These are phyloP conservation scores for Astragalus glycyphyllos DNA, from an alignment of 306 rosid genomes.

Conservation along the genomic window DNA sequence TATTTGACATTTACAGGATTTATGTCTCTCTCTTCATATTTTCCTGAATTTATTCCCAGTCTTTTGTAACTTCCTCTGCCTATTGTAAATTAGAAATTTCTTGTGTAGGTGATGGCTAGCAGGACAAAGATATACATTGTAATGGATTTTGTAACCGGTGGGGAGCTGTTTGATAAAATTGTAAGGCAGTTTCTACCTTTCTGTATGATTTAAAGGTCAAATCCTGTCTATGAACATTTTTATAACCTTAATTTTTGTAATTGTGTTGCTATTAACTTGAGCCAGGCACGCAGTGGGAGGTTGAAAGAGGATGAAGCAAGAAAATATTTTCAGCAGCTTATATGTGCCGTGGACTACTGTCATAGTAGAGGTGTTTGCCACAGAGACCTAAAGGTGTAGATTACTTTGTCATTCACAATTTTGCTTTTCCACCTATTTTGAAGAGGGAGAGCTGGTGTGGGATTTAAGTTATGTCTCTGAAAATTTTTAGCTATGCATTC, in stretches of 20 bases:
- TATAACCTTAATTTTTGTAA: slow-evolving; percentile 23
- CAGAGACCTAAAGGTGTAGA: slow-evolving; percentile 82
- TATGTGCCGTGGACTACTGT: slow-evolving; percentile 92
- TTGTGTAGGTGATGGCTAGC: slow-evolving; percentile 93
- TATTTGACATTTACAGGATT: slow-evolving; percentile 34
- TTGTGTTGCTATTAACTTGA: slow-evolving; percentile 31
- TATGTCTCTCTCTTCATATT: slow-evolving; percentile 37
- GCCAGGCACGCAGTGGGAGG: slow-evolving; percentile 83
- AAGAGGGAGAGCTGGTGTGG: neutral
- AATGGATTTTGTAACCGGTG: slow-evolving; percentile 91
- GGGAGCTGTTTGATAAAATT: slow-evolving; percentile 91
- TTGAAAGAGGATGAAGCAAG: slow-evolving; percentile 95
- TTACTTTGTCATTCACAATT: slow-evolving; percentile 25
- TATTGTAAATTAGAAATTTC: slow-evolving; percentile 42
- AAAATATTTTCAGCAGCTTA: slow-evolving; percentile 91
- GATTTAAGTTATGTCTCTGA: slow-evolving; percentile 24
- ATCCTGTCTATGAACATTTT: slow-evolving; percentile 23
- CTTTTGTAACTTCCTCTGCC: slow-evolving; percentile 28
- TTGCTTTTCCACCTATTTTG: slow-evolving; percentile 8
- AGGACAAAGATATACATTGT: slow-evolving; percentile 92
- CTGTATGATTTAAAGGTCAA: slow-evolving; percentile 9
- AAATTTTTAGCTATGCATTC: slow-evolving; percentile 5
- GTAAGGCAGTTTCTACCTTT: slow-evolving; percentile 57
- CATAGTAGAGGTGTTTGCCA: slow-evolving; percentile 97
- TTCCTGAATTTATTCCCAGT: slow-evolving; percentile 15